Base-by-base conservation (phyloP, 768 basidiomycete genomes). In the Lactarius indigo region DNA sequence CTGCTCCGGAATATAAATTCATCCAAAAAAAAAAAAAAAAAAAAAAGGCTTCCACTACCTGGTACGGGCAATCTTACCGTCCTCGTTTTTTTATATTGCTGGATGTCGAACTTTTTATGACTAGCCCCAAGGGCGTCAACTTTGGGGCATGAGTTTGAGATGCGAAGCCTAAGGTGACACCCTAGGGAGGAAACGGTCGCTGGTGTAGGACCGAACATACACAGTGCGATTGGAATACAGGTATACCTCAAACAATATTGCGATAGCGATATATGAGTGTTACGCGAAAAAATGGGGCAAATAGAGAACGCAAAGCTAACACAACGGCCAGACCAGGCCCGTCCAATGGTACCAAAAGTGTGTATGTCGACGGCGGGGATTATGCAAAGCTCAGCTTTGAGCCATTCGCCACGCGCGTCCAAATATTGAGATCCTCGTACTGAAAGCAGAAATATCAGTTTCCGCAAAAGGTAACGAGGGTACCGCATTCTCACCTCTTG, bases 351-450 rank as follows among this genome's bases (percentile, higher is more conserved):
- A 30, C 56, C 31, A 33, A 35, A 35, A 33, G 13, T 31, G 28
- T 2, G 6, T 2, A 15, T 33, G 18, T 56, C 55, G 31, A 3
- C 31, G 18, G 56, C 31, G 30, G n/a, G 31, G 18, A 33, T 67
- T 57, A 67, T 63, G 66, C 62, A 75, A 96, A 91, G 59, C 87
- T 88, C 44, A 97, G 77, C 74, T 92, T 91, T 2, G 91, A 85
- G 61, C 87, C 87, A 72, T 90, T 92, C 13, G 94, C 92, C n/a
- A 91, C 87, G 4, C 92, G 85, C 57, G 85, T 82, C 84, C 89
- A 87, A 60, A 96, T 84, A 61, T 90, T 86, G 69, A 96, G 80
- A 57, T 88, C 83, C 76, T 97, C 94, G 75, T 97, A 98, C 96
- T 97, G 73, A 8, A 61, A 41, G 65, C 33, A 44, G 52, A 50